Percentiles rank a stretch among this genome's conserved stretches.
phyloP scores from a whole-genome alignment of 2,329 filamentous ascomycete genomes.

The Teratosphaeria gauchensis region DNA sequence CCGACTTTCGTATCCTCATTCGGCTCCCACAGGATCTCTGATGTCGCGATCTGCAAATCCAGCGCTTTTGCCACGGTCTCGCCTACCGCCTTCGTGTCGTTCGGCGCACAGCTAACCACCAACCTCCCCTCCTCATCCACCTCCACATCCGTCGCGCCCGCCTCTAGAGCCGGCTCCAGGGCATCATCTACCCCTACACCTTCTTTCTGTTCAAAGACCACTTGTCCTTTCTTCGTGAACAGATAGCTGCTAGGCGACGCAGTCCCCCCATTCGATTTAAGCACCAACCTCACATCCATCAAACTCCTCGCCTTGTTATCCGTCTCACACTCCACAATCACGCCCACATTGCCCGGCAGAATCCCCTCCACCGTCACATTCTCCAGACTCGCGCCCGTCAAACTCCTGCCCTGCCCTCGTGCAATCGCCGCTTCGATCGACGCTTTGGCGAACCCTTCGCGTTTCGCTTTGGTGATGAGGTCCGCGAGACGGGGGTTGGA shows the following conservation, averaged over 20 bases:
- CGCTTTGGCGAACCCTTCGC: constrained; percentile 73
- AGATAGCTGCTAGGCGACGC: constrained; percentile 70
- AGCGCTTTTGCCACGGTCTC: constrained; percentile 54
- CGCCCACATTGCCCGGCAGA: constrained; percentile 60
- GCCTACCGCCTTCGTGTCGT: constrained; percentile 53
- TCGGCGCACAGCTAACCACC: constrained; percentile 60
- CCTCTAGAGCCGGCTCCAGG: constrained; percentile 73
- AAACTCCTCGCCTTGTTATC: constrained; percentile 68
- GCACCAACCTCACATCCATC: constrained; percentile 59
- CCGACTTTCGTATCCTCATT: constrained; percentile 68
- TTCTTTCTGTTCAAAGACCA: constrained; percentile 56
- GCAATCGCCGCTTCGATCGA: constrained; percentile 79
- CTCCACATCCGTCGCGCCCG: constrained; percentile 67
- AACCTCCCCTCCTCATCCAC: constrained; percentile 59
- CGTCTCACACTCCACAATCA: constrained; percentile 78
- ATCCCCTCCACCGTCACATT: constrained; percentile 69
- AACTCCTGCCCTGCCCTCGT: constrained; percentile 74
- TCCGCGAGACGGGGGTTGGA: constrained; percentile 67
- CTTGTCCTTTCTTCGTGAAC: constrained; percentile 70
- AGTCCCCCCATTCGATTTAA: constrained; percentile 59
- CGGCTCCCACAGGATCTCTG: constrained; percentile 76
- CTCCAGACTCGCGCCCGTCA: constrained; percentile 67
- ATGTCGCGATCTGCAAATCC: constrained; percentile 58
- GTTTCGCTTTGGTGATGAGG: constrained; percentile 68
- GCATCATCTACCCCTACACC: constrained; percentile 56